Conservation (phyloP, 2,329 filamentous ascomycete genomes). For the Mollisiaceae sp. region DNA sequence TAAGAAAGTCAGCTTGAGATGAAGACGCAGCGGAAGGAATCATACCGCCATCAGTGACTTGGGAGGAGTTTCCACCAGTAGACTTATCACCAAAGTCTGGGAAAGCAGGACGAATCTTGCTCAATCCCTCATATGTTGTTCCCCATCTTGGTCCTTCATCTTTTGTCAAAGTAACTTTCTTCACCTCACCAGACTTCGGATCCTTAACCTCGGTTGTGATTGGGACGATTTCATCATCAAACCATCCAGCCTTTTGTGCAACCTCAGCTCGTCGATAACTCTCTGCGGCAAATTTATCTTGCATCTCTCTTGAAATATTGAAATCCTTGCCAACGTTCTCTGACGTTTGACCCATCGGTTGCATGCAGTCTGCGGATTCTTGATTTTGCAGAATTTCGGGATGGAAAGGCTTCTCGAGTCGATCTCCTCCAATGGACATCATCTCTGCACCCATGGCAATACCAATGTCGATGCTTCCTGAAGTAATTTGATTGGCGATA, state of each 20-base stretch:
- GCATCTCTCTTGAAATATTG: slow-evolving; percentile 75
- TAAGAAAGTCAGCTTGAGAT: slow-evolving; percentile 42
- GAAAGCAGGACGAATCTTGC: slow-evolving; percentile 90
- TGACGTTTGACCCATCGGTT: slow-evolving; percentile 97
- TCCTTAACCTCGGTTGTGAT: slow-evolving; percentile 84
- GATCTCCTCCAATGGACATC: slow-evolving; percentile 79
- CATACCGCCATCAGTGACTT: slow-evolving; percentile 88
- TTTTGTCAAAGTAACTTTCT: slow-evolving; percentile 77
- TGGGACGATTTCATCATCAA: slow-evolving; percentile 92
- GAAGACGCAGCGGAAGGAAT: slow-evolving; percentile 23
- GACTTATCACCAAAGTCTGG: slow-evolving; percentile 84
- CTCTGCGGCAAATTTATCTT: slow-evolving; percentile 87
- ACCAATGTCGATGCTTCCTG: slow-evolving; percentile 83
- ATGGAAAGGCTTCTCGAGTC: slow-evolving; percentile 75
- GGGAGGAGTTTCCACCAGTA: slow-evolving; percentile 92
- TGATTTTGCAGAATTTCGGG: slow-evolving; percentile 75
- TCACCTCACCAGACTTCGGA: slow-evolving; percentile 77
- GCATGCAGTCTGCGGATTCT: slow-evolving; percentile 83
- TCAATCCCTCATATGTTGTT: slow-evolving; percentile 81
- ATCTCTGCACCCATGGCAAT: slow-evolving; percentile 87
- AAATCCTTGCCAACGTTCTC: slow-evolving; percentile 96
- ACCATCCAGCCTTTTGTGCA: slow-evolving; percentile 89
- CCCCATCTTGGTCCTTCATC: slow-evolving; percentile 93
- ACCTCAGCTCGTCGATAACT: slow-evolving; percentile 85
- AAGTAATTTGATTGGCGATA: slow-evolving; percentile 84